A percentile compares a stretch with the other conserved stretches of the same genome.
Evolutionary conservation across 345 rosid species (phyloP).

Genomic region (Citrus medica): DNA sequence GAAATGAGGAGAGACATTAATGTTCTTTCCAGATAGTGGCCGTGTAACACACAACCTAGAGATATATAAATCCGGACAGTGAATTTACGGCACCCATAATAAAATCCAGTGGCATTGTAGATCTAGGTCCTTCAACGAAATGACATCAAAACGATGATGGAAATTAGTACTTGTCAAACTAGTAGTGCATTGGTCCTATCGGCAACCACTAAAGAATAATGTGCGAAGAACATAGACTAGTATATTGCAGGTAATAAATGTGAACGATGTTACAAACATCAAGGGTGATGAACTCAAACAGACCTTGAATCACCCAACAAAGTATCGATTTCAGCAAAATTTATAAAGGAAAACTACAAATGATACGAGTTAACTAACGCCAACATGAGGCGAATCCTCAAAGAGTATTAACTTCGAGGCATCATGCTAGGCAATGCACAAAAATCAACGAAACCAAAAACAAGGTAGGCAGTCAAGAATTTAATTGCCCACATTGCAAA

Average conservation of each 20-base stretch:
- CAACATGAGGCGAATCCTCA: neutral
- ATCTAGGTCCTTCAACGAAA: neutral
- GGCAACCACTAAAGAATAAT: neutral
- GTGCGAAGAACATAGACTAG: neutral
- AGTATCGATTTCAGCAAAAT: neutral
- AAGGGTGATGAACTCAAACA: neutral
- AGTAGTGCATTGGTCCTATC: neutral
- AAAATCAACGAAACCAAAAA: neutral
- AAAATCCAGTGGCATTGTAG: neutral
- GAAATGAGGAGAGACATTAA: neutral
- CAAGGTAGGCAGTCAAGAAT: neutral
- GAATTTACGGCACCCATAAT: neutral
- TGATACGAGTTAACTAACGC: neutral
- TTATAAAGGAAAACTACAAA: neutral
- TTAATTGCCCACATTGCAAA: neutral
- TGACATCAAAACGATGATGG: neutral
- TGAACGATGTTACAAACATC: neutral
- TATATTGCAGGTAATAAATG: neutral
- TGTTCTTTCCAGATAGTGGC: neutral
- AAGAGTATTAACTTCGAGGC: neutral
- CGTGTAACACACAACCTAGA: neutral
- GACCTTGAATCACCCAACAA: neutral
- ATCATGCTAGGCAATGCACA: neutral
- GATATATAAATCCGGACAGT: neutral
- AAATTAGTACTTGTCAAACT: neutral